Evolutionary conservation across 2,329 filamentous ascomycete species (phyloP).

Genomic region (Penicillium sp.): DNA sequence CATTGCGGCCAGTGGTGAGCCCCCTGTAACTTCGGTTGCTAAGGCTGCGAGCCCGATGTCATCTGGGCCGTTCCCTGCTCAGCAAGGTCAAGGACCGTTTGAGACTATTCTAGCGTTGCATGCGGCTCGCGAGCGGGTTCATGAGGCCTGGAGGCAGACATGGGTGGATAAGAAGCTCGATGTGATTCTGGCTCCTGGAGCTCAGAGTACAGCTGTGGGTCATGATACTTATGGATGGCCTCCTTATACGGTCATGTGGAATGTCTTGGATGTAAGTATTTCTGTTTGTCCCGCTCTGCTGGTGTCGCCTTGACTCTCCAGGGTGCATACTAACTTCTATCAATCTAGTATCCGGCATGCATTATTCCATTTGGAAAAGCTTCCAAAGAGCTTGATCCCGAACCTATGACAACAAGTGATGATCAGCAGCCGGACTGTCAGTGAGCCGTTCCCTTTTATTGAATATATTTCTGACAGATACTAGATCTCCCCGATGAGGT

Average conservation of each 20-base stretch:
- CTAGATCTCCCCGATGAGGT: conserved; percentile 43
- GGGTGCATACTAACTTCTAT: neutral
- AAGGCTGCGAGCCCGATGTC: conserved; percentile 24
- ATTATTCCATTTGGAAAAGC: conserved; percentile 49
- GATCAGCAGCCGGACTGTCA: conserved; percentile 27
- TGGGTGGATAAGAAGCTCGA: conserved; percentile 49
- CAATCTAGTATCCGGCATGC: conserved; percentile 49
- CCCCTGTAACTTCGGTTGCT: conserved; percentile 43
- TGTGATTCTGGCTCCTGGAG: conserved; percentile 49
- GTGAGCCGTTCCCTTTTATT: neutral
- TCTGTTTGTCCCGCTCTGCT: neutral
- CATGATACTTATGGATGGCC: conserved; percentile 47
- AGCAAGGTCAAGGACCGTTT: conserved; percentile 29
- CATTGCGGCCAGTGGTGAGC: conserved; percentile 44
- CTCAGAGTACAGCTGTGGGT: conserved; percentile 51
- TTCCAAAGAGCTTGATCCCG: conserved; percentile 42
- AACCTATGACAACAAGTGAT: conserved; percentile 31
- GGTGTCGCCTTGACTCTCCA: neutral
- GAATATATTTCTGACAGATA: conserved; percentile 4
- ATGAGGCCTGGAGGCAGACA: conserved; percentile 43
- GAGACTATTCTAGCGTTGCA: conserved; percentile 47
- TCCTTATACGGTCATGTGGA: conserved; percentile 51
- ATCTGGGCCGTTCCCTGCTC: conserved; percentile 30
- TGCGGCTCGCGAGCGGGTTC: conserved; percentile 34
- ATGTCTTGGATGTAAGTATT: conserved; percentile 51